A percentile compares a stretch with the other conserved stretches of the same genome.
These are phyloP conservation scores for Ogataea neopini DNA, from an alignment of 805 yeast species.

Conservation along the genomic window DNA sequence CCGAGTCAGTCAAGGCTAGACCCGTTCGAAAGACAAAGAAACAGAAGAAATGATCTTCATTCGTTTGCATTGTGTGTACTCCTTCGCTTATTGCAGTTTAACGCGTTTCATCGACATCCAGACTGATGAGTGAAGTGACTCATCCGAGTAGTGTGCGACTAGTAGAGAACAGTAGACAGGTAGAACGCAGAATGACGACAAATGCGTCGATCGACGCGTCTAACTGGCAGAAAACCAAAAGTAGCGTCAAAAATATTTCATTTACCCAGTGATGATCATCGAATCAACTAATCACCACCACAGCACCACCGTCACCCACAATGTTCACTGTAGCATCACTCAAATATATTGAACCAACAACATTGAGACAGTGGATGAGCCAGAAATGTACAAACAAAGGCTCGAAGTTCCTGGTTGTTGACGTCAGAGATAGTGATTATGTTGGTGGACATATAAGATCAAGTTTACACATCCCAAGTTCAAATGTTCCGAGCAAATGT, in stretches of 20 bases:
- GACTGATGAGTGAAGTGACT: no score
- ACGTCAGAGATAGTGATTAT: conserved; percentile 83
- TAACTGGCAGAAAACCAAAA: no score
- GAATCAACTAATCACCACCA: background rate
- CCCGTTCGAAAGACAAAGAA: background rate
- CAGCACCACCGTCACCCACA: no score
- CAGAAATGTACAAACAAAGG: conserved; percentile 39
- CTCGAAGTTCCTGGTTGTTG: conserved; percentile 59
- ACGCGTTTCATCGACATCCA: conserved; percentile 4
- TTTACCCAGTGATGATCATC: background rate
- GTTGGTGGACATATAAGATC: conserved; percentile 72
- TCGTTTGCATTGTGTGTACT: conserved; percentile 3
- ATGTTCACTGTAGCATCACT: conserved; percentile 42
- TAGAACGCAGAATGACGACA: no score
- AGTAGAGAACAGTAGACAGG: no score
- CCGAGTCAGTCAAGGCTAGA: background rate
- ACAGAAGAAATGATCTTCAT: background rate
- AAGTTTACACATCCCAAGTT: conserved; percentile 57
- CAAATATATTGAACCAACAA: conserved; percentile 46
- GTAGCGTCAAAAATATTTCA: background rate
- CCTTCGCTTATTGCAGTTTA: no score
- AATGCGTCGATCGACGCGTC: no score
- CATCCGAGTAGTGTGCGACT: no score
- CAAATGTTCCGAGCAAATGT: conserved; percentile 40
- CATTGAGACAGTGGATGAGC: conserved; percentile 48